phyloP scores from a whole-genome alignment of 495 filamentous ascomycete species.

The Annulohypoxylon moriforme region DNA sequence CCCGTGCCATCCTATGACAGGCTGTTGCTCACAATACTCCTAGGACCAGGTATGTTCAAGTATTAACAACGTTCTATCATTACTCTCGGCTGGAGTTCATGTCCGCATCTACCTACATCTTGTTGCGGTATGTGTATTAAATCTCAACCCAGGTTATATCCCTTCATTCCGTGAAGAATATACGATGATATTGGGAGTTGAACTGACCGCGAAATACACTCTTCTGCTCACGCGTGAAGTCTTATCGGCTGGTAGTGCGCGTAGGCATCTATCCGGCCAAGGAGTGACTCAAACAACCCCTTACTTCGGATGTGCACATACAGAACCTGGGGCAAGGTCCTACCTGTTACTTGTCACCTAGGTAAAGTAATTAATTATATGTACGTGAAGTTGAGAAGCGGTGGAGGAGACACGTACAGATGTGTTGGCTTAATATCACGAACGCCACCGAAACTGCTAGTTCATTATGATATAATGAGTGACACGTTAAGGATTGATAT shows the following conservation, averaged over 20 bases:
- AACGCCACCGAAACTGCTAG: neutral
- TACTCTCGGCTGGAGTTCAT: too few species aligned
- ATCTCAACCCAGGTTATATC: too few species aligned
- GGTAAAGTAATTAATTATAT: neutral
- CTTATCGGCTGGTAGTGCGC: neutral
- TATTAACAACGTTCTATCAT: too few species aligned
- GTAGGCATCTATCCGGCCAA: neutral
- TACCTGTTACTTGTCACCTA: neutral
- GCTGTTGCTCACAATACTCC: neutral
- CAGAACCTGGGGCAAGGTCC: constrained; percentile 19
- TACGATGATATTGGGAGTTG: neutral
- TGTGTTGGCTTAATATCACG: constrained; percentile 8
- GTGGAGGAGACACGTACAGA: neutral
- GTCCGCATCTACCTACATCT: too few species aligned
- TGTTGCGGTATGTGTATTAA: too few species aligned
- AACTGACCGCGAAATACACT: neutral
- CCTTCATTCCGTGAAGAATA: neutral
- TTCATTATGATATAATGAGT: neutral
- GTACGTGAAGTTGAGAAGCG: neutral
- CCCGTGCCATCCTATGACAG: neutral
- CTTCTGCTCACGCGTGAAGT: neutral
- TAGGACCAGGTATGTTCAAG: neutral
- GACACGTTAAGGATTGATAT: neutral
- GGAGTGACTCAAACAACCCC: constrained; percentile 3
- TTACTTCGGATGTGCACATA: constrained; percentile 12